Evolutionary conservation across 768 basidiomycete species (phyloP).

Genomic region (Lentinus tigrinus): DNA sequence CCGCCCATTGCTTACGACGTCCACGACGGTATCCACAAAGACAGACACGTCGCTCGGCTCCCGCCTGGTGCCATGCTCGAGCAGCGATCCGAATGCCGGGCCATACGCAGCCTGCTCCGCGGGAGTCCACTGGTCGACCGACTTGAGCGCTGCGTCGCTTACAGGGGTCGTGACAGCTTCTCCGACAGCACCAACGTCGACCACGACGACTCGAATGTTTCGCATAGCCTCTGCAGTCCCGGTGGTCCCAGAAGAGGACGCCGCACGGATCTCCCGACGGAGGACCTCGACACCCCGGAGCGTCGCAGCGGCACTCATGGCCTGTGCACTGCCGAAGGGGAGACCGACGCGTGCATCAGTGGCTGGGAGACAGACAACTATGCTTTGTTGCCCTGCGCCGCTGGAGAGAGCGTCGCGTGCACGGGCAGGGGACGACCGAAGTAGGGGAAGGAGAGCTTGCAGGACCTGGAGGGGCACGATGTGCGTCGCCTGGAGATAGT

Average conservation of each 20-base stretch:
- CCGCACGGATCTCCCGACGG: constrained; percentile 65
- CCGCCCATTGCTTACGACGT: constrained; percentile 57
- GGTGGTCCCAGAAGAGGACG: constrained; percentile 53
- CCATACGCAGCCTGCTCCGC: constrained; percentile 76
- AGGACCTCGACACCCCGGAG: constrained; percentile 72
- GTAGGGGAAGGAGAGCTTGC: constrained; percentile 72
- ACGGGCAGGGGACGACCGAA: constrained; percentile 64
- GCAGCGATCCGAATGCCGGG: constrained; percentile 56
- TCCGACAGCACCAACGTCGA: constrained; percentile 68
- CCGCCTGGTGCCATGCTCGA: constrained; percentile 44
- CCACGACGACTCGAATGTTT: constrained; percentile 66
- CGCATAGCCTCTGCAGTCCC: constrained; percentile 58
- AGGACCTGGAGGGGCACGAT: constrained; percentile 75
- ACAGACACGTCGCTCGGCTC: constrained; percentile 54
- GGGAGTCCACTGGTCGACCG: constrained; percentile 71
- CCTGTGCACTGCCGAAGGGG: constrained; percentile 61
- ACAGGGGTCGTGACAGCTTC: constrained; percentile 18
- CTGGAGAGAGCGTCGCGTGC: constrained; percentile 52
- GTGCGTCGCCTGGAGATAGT: constrained; percentile 73
- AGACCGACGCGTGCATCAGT: constrained; percentile 71
- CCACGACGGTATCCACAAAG: constrained; percentile 59
- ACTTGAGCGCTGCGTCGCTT: constrained; percentile 35
- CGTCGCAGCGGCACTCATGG: constrained; percentile 77
- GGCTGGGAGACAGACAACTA: constrained; percentile 75
- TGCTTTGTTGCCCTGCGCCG: constrained; percentile 37